phyloP scores from a whole-genome alignment of 106 monocot species.

The Dendrobium officinale region DNA sequence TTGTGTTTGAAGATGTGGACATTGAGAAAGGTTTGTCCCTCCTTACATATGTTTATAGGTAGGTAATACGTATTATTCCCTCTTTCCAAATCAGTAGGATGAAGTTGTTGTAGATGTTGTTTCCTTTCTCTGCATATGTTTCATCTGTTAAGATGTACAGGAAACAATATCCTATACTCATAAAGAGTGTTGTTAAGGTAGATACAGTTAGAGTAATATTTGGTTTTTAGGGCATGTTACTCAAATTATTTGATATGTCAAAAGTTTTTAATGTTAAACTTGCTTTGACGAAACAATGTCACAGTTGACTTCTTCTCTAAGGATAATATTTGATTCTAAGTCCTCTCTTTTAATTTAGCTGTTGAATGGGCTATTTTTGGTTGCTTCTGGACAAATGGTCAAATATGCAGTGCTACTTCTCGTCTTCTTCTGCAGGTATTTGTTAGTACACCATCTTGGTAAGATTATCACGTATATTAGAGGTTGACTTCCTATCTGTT shows the following conservation, averaged over 20 bases:
- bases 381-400: slow-evolving; percentile 99
- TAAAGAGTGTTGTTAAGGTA: neutral
- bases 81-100: neutral
- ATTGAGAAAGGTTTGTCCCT: slow-evolving; percentile 79
- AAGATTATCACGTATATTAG: neutral
- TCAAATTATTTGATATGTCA: neutral
- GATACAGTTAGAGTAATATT: neutral
- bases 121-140: neutral
- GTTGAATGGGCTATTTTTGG: slow-evolving; percentile 94
- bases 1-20: slow-evolving; percentile 97
- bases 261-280: neutral
- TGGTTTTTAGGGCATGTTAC: neutral
- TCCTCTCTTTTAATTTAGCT: slow-evolving; percentile 40
- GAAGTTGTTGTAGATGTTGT: neutral
- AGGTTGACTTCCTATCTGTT: neutral
- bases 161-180: neutral
- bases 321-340: neutral
- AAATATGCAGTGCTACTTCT: slow-evolving; percentile 99
- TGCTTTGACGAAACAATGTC: neutral
- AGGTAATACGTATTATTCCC: neutral
- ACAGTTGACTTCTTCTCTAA: neutral
- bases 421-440: slow-evolving; percentile 94
- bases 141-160: neutral
- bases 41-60: neutral
- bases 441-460: neutral